phyloP scores from a whole-genome alignment of 768 basidiomycete genomes.

The Guyanaporus albipodus region DNA sequence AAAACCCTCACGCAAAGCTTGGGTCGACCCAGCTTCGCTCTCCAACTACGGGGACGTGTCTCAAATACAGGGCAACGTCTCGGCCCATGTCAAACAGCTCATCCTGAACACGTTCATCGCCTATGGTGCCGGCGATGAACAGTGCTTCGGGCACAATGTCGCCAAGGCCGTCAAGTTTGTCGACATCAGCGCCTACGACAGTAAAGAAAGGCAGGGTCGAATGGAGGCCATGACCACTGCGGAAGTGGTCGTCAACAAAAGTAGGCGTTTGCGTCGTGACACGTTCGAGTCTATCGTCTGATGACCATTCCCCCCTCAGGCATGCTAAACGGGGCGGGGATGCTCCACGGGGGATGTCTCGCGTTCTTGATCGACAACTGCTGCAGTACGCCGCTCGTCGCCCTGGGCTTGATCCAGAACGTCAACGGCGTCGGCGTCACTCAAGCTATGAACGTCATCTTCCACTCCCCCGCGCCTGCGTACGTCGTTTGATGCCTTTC shows the following conservation, averaged over 20 bases:
- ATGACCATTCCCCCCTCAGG: slow-evolving; percentile 34
- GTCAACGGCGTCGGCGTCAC: slow-evolving; percentile 73
- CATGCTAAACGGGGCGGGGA: slow-evolving; percentile 73
- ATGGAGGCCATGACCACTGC: slow-evolving; percentile 60
- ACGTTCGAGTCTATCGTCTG: neutral
- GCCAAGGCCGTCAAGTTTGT: slow-evolving; percentile 59
- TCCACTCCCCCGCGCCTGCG: slow-evolving; percentile 65
- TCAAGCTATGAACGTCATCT: slow-evolving; percentile 64
- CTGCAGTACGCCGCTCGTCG: slow-evolving; percentile 64
- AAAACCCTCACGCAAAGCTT: slow-evolving; percentile 36
- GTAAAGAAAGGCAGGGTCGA: slow-evolving; percentile 44
- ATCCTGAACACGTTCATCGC: slow-evolving; percentile 62
- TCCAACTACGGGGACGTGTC: slow-evolving; percentile 57
- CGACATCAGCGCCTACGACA: slow-evolving; percentile 50
- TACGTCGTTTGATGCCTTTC: slow-evolving; percentile 31
- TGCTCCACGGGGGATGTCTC: slow-evolving; percentile 73
- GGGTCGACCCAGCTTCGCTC: slow-evolving; percentile 64
- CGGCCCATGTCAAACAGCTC: slow-evolving; percentile 60
- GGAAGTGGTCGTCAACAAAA: slow-evolving; percentile 59
- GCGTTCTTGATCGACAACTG: slow-evolving; percentile 75
- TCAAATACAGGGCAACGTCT: slow-evolving; percentile 58
- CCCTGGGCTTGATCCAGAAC: slow-evolving; percentile 55
- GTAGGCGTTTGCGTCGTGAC: slow-evolving; percentile 33
- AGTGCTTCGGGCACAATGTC: slow-evolving; percentile 58
- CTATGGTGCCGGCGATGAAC: slow-evolving; percentile 66